These are phyloP conservation scores for Alisma plantagoaquatica DNA, from an alignment of 106 monocot genomes.

Conservation along the genomic window DNA sequence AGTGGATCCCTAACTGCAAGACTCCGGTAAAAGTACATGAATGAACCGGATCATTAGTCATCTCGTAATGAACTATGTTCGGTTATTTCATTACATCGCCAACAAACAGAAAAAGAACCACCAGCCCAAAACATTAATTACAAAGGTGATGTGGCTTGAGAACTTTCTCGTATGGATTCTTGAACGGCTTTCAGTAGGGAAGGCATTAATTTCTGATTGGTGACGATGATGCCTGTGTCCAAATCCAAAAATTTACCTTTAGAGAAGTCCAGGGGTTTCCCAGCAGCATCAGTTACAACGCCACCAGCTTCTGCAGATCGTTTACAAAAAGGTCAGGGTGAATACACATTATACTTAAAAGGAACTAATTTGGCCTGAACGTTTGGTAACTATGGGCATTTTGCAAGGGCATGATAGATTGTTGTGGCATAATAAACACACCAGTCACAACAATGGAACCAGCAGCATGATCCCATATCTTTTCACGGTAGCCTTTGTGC, in stretches of 20 bases:
- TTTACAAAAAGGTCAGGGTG: too few relatives aligned
- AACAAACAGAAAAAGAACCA: too few relatives aligned
- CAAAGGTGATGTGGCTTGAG: conserved; percentile 28
- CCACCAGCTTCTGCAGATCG: conserved; percentile 88
- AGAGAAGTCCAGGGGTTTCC: conserved; percentile 87
- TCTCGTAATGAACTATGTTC: too few relatives aligned
- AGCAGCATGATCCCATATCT: conserved; percentile 99
- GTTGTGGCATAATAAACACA: conserved; percentile 8
- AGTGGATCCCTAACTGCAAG: too few relatives aligned
- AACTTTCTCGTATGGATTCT: conserved; percentile 51
- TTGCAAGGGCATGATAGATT: not conserved
- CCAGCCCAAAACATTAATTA: too few relatives aligned
- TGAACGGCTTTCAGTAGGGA: conserved; percentile 60
- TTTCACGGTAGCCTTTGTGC: conserved; percentile 86
- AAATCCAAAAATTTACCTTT: conserved; percentile 86
- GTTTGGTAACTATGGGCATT: not conserved
- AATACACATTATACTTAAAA: too few relatives aligned
- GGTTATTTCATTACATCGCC: too few relatives aligned
- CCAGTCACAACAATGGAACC: conserved; percentile 92
- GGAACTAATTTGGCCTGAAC: too few relatives aligned
- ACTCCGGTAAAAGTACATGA: too few relatives aligned
- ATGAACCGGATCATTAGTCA: too few relatives aligned
- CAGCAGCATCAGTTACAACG: conserved; percentile 74
- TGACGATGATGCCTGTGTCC: conserved; percentile 82
- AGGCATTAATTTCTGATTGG: conserved; percentile 86